Base-by-base conservation (phyloP, 306 rosid genomes). In the Acacia confusa region DNA sequence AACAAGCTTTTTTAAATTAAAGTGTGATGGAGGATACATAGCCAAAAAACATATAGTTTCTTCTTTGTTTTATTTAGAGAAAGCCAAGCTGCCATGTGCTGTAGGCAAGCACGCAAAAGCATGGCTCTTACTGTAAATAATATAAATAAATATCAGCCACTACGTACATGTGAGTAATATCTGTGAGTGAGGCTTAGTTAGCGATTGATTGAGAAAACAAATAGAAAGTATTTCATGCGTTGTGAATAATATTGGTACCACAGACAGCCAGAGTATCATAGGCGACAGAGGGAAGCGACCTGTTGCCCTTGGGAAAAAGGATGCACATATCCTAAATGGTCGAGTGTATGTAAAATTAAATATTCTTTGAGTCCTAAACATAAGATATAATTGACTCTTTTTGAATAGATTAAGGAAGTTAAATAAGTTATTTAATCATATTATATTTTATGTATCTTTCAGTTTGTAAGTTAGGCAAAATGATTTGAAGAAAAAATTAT, bases 251-350 rank as follows among this genome's bases (percentile, higher is more conserved):
- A 61, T 77, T 58, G 76, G 76, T 32, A 67, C 67, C 69, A 58
- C 48, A 40, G 12, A 15, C 16, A 15, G 25, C 41, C 14, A 9
- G 13, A 57, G 69, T 0, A n/a, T 12, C 38, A 65, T 73, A 76
- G 73, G 77, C 60, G 75, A 79, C 50, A 24, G 73, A 82, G 27
- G 66, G 79, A 72, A 68, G 27, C 53, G 76, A 70, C 68, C 6
- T 70, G 64, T 76, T 68, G 50, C 52, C 16, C 79, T 86, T 81
- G 22, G 72, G 79, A 44, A 43, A 76, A 83, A 89, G 82, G 83
- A 79, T 69, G 66, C 76, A 78, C 67, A 68, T 61, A 73, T 25
- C 77, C 78, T 69, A 83, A 88, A 86, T 86, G 85, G 89, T 92
- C 88, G 85, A 4, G 8, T 25, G 27, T 10, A 1, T 25, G 4